phyloP scores from a whole-genome alignment of 768 basidiomycete genomes.

The Mycena capillaripes region DNA sequence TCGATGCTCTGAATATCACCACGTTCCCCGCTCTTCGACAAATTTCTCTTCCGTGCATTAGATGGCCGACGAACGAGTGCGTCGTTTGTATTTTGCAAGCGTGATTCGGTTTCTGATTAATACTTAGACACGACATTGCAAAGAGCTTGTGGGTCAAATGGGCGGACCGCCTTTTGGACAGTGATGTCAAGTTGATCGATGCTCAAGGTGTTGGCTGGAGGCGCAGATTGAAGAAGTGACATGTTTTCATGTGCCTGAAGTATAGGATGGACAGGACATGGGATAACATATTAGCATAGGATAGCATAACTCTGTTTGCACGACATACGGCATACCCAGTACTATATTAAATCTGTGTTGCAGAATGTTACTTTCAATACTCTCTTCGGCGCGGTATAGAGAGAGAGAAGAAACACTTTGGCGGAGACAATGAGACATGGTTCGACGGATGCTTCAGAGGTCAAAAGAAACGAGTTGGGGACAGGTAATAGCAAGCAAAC shows the following conservation, averaged over 20 bases:
- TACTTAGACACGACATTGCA: constrained; percentile 20
- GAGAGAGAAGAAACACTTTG: no score
- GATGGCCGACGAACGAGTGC: constrained; percentile 26
- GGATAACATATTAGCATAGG: no score
- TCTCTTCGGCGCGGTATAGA: no score
- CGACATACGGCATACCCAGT: no score
- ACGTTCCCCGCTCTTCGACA: constrained; percentile 16
- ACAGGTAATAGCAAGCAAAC: no score
- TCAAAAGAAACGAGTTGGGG: no score
- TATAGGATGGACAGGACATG: no score
- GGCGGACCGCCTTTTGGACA: constrained; percentile 17
- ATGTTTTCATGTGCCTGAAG: not conserved
- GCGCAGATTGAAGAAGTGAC: constrained; percentile 14
- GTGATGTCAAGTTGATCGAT: constrained; percentile 20
- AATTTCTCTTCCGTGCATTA: constrained; percentile 5
- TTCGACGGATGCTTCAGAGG: no score
- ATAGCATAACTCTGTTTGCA: no score
- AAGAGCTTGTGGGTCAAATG: constrained; percentile 23
- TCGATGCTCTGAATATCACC: not conserved
- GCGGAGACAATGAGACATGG: no score
- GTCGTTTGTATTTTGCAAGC: not conserved
- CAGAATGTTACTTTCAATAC: no score
- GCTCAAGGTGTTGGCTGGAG: constrained; percentile 15
- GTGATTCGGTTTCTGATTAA: not conserved
- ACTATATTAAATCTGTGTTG: no score